Percentiles rank a stretch among this genome's conserved stretches.
phyloP scores from a whole-genome alignment of 257 asterid genomes.

The Pogostemon cablin region DNA sequence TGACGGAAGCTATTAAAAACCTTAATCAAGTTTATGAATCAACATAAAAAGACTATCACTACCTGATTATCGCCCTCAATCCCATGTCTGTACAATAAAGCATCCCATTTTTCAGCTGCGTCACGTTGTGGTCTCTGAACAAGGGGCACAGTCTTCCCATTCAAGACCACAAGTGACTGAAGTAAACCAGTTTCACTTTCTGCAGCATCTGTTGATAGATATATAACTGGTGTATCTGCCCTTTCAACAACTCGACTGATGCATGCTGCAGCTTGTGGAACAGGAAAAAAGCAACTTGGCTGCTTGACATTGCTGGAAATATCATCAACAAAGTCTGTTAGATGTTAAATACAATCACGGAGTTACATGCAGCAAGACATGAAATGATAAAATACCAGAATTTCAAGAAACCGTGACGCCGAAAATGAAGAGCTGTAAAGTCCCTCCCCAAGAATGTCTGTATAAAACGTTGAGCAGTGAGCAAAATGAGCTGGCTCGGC shows the following conservation, averaged over 20 bases:
- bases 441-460: conserved; percentile 93
- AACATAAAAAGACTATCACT: conserved; percentile 23
- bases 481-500: conserved; percentile 86
- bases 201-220: conserved; percentile 96
- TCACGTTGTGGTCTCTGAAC: conserved; percentile 84
- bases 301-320: conserved; percentile 78
- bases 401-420: conserved; percentile 97
- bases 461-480: conserved; percentile 92
- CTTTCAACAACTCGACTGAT: conserved; percentile 75
- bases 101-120: conserved; percentile 98
- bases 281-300: conserved; percentile 90
- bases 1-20: background rate
- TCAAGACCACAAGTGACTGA: conserved; percentile 72
- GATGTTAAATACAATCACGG: conserved; percentile 29
- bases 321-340: conserved; percentile 27
- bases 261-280: conserved; percentile 97
- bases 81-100: conserved; percentile 83
- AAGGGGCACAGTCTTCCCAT: conserved; percentile 87
- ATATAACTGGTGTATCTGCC: conserved; percentile 75
- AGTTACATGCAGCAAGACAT: conserved; percentile 4
- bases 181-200: conserved; percentile 86
- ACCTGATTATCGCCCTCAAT: conserved; percentile 91
- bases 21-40: background rate
- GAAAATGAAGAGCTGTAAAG: conserved; percentile 88
- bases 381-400: conserved; percentile 65